Conservation (phyloP, 163 green algal genomes). For the Smithsoniella earleae region DNA sequence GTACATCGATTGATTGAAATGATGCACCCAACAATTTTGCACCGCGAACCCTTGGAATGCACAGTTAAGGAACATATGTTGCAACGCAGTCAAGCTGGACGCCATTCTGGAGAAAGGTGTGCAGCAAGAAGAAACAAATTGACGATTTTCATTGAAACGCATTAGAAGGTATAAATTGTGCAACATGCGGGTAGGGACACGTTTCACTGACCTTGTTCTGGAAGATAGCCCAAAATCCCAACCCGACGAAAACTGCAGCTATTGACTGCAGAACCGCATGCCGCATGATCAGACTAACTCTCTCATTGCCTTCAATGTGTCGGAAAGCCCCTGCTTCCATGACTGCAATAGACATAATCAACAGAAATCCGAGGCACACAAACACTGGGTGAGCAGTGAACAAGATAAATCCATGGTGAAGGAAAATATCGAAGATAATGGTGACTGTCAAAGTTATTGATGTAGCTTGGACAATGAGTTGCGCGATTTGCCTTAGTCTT, state of each 20-base stretch:
- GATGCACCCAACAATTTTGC: too few relatives aligned
- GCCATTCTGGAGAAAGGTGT: neutral
- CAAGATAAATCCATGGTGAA: neutral
- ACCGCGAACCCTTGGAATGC: neutral
- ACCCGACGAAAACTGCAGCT: neutral
- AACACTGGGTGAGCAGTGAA: constrained; percentile 8
- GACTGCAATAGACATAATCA: constrained; percentile 1
- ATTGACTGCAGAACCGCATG: neutral
- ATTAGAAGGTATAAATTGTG: neutral
- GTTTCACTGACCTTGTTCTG: neutral
- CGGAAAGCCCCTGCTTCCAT: neutral
- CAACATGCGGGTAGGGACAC: neutral
- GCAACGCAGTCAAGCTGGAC: neutral
- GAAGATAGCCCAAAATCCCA: constrained; percentile 21
- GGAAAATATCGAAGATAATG: neutral
- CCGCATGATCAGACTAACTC: neutral
- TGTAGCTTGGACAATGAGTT: neutral
- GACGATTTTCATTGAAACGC: neutral
- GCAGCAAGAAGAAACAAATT: neutral
- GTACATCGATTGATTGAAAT: too few relatives aligned
- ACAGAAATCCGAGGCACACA: neutral
- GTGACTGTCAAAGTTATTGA: neutral
- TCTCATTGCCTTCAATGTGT: neutral
- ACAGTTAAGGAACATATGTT: neutral
- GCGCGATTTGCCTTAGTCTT: too few relatives aligned